These are phyloP conservation scores for Penicillium polonicum DNA, from an alignment of 2,329 filamentous ascomycete species.

Conservation along the genomic window DNA sequence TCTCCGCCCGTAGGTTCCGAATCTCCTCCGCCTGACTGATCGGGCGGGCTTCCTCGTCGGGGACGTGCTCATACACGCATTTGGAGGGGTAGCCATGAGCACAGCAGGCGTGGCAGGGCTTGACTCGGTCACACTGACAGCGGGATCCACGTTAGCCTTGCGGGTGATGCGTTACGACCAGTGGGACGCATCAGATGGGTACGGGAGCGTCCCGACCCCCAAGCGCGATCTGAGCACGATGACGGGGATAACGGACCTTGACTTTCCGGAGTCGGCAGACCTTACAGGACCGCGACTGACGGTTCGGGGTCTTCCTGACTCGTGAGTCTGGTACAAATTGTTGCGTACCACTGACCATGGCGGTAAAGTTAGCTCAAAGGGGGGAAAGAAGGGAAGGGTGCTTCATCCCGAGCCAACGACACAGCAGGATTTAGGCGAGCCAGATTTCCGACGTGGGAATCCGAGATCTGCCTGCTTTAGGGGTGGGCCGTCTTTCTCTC, in stretches of 20 bases:
- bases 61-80: slow-evolving; percentile 37
- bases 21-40: slow-evolving; percentile 41
- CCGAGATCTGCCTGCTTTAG: slow-evolving; percentile 31
- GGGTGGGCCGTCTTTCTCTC: not conserved
- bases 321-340: slow-evolving; percentile 21
- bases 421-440: slow-evolving; percentile 27
- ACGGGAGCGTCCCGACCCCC: slow-evolving; percentile 14
- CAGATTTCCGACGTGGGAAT: slow-evolving; percentile 30
- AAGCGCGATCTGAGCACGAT: slow-evolving; percentile 22
- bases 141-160: slow-evolving; percentile 17
- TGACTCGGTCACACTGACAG: slow-evolving; percentile 39
- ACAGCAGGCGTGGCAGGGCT: slow-evolving; percentile 42
- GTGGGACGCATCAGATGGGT: slow-evolving; percentile 4
- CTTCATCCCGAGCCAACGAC: slow-evolving; percentile 27
- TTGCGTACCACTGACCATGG: slow-evolving; percentile 23
- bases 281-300: slow-evolving; percentile 40
- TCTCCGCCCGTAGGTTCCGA: slow-evolving; percentile 35
- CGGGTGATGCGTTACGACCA: not conserved
- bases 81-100: slow-evolving; percentile 41
- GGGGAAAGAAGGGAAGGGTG: slow-evolving; percentile 10
- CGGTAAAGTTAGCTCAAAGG: slow-evolving; percentile 7
- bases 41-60: slow-evolving; percentile 35
- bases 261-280: slow-evolving; percentile 41
- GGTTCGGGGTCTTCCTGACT: slow-evolving; percentile 29
- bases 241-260: slow-evolving; percentile 30